These are phyloP conservation scores for Yamadazyma phyllophila DNA, from an alignment of 805 yeast genomes.

Conservation along the genomic window DNA sequence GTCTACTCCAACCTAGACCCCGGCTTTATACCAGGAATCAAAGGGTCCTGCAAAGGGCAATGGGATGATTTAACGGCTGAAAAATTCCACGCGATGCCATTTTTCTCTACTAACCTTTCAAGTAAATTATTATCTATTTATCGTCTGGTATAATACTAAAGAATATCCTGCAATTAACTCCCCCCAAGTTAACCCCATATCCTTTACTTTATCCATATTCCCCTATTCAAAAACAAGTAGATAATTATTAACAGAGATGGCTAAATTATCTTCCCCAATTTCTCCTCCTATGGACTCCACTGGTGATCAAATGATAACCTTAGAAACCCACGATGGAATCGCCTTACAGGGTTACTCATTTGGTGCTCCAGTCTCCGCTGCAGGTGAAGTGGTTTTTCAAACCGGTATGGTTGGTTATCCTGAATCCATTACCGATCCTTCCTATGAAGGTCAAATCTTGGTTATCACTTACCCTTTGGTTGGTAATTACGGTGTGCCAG, in stretches of 20 bases:
- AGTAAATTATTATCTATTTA: constrained; percentile 10
- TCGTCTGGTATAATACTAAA: constrained; percentile 4
- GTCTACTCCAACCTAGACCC: too few relatives aligned
- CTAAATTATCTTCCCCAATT: constrained; percentile 62
- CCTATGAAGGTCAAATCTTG: constrained; percentile 95
- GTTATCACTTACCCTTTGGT: constrained; percentile 96
- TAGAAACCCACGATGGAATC: constrained; percentile 85
- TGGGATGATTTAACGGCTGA: too few relatives aligned
- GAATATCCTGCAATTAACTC: not conserved
- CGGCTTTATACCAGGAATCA: too few relatives aligned
- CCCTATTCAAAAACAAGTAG: not conserved
- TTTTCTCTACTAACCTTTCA: constrained; percentile 3
- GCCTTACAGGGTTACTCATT: constrained; percentile 93
- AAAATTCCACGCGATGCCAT: constrained; percentile 7
- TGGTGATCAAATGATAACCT: constrained; percentile 79
- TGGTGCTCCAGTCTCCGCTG: constrained; percentile 84
- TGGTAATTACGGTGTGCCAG: constrained; percentile 99
- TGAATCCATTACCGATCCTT: constrained; percentile 96
- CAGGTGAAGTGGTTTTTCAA: constrained; percentile 98
- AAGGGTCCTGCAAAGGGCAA: not conserved
- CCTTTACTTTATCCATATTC: not conserved
- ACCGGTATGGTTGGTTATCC: constrained; percentile 99
- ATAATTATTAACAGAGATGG: constrained; percentile 9
- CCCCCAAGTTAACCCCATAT: constrained; percentile 1
- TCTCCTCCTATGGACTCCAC: constrained; percentile 85